Percentiles rank a stretch among this genome's conserved stretches.
Conservation (phyloP, 2,329 filamentous ascomycete species). For the Fusarium sp. region DNA sequence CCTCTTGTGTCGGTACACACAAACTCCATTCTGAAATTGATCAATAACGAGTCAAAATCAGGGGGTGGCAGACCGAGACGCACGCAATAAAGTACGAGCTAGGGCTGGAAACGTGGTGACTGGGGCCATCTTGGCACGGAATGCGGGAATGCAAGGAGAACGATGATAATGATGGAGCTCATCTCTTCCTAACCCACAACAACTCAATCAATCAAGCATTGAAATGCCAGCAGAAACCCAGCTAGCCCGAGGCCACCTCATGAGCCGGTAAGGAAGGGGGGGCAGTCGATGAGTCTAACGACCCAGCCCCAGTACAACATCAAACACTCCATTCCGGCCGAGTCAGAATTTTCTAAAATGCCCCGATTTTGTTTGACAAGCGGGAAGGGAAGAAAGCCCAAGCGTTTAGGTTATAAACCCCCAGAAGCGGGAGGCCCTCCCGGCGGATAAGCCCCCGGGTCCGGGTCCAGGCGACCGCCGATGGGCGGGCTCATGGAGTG, state of each 20-base stretch:
- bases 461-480: conserved; percentile 34
- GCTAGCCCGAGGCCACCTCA: conserved; percentile 33
- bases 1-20: conserved; percentile 33
- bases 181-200: conserved; percentile 32
- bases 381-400: conserved; percentile 32
- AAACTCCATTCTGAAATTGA: conserved; percentile 19
- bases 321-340: conserved; percentile 34
- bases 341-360: conserved; percentile 36
- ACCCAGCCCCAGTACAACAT: conserved; percentile 20
- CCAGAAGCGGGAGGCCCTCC: conserved; percentile 39
- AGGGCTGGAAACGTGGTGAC: conserved; percentile 42
- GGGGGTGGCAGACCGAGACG: conserved; percentile 21
- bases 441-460: conserved; percentile 35
- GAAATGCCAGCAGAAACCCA: conserved; percentile 25
- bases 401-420: conserved; percentile 37
- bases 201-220: conserved; percentile 23
- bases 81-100: conserved; percentile 25
- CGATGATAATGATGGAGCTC: conserved; percentile 35
- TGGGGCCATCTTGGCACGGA: conserved; percentile 33
- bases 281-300: conserved; percentile 18
- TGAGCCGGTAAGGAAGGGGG: conserved; percentile 27
- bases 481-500: conserved; percentile 26
- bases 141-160: conserved; percentile 42
- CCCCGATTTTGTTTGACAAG: conserved; percentile 39
- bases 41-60: conserved; percentile 8